Evolutionary conservation across 805 yeast genomes (phyloP).

Genomic region (Pichia thaimueangensis): DNA sequence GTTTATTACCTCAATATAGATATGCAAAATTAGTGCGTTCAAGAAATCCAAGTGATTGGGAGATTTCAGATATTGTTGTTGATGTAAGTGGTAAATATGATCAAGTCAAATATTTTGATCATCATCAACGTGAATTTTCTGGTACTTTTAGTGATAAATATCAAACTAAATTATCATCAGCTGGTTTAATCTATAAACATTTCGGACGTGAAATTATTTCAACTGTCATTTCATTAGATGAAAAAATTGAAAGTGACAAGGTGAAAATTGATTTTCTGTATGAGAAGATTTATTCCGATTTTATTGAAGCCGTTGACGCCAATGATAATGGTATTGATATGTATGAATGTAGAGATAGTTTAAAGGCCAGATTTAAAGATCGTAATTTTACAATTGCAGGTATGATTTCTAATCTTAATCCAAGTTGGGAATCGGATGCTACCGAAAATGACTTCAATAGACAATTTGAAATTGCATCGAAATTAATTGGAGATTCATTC

Average conservation of each 20-base stretch:
- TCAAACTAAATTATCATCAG: constrained; percentile 81
- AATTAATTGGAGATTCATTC: constrained; percentile 80
- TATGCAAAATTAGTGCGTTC: constrained; percentile 73
- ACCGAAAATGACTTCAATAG: constrained; percentile 61
- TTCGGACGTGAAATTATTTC: constrained; percentile 66
- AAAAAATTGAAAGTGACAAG: constrained; percentile 29
- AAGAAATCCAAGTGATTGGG: constrained; percentile 78
- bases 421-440: constrained; percentile 71
- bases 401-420: constrained; percentile 73
- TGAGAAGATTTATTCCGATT: constrained; percentile 73
- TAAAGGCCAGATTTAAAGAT: constrained; percentile 61
- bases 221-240: constrained; percentile 38
- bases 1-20: constrained; percentile 59
- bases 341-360: constrained; percentile 45
- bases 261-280: constrained; percentile 51
- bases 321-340: constrained; percentile 89
- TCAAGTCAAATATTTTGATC: constrained; percentile 81
- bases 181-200: constrained; percentile 89
- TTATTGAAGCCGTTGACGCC: constrained; percentile 90
- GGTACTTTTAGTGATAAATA: constrained; percentile 62
- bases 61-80: constrained; percentile 81
- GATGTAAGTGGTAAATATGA: constrained; percentile 94
- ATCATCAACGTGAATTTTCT: constrained; percentile 88
- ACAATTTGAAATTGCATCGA: constrained; percentile 63
- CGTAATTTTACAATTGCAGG: constrained; percentile 72